A percentile compares a stretch with the other conserved stretches of the same genome.
These are phyloP conservation scores for Histomonas meleagridis DNA, from an alignment of 208 protist genomes.

Conservation along the genomic window DNA sequence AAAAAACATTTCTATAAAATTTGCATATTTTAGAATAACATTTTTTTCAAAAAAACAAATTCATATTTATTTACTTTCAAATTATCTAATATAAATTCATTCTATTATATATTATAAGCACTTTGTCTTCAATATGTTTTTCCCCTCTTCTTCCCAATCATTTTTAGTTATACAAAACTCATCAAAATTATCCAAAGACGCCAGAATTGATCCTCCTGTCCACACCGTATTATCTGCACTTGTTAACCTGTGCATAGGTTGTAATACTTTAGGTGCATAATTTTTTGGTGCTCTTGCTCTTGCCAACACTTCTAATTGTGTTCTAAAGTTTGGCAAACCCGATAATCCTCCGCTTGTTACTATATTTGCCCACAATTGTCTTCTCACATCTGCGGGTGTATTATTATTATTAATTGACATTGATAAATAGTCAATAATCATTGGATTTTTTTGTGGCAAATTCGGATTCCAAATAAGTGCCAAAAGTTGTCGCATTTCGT, in stretches of 20 bases:
- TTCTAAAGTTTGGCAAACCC: not conserved
- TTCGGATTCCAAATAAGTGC: too few species aligned
- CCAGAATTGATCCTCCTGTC: not conserved
- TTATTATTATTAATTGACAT: not conserved
- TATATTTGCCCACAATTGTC: conserved; percentile 9
- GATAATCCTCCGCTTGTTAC: not conserved
- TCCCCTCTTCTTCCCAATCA: not conserved
- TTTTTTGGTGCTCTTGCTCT: not conserved
- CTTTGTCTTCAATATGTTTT: too few species aligned
- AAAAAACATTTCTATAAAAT: too few species aligned
- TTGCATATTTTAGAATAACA: too few species aligned
- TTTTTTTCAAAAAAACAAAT: too few species aligned
- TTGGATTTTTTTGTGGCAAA: too few species aligned
- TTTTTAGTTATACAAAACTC: conserved; percentile 15
- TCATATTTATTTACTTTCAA: too few species aligned
- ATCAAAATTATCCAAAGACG: not conserved
- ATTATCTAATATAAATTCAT: too few species aligned
- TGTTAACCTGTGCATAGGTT: not conserved
- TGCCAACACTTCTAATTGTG: not conserved
- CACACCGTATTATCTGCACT: not conserved
- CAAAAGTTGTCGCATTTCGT: not conserved
- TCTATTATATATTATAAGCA: too few species aligned
- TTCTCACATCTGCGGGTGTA: not conserved
- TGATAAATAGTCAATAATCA: not conserved
- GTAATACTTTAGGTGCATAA: not conserved